These are phyloP conservation scores for Aeminium ludgeri DNA, from an alignment of 495 filamentous ascomycete genomes.

Conservation along the genomic window DNA sequence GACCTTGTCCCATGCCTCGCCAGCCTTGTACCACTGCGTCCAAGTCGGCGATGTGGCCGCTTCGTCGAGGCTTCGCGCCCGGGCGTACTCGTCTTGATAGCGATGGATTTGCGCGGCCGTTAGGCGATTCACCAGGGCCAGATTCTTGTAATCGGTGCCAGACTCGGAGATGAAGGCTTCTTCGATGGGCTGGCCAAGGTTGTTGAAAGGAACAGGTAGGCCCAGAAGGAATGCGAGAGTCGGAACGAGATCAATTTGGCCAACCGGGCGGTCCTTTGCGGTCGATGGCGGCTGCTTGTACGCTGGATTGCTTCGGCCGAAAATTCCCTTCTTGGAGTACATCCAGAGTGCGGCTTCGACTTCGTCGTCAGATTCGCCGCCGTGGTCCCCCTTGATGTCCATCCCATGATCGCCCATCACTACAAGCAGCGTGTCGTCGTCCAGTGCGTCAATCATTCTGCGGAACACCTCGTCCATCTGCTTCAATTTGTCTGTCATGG, in stretches of 20 bases:
- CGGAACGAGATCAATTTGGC: constrained; percentile 90
- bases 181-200: constrained; percentile 84
- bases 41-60: constrained; percentile 36
- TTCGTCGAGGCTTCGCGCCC: constrained; percentile 45
- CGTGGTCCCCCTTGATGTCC: constrained; percentile 93
- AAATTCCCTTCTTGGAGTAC: constrained; percentile 74
- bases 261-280: constrained; percentile 65
- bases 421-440: constrained; percentile 74
- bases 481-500: constrained; percentile 74
- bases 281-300: constrained; percentile 47
- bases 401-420: constrained; percentile 98
- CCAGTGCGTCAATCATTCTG: constrained; percentile 51
- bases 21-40: constrained; percentile 41
- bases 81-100: constrained; percentile 57
- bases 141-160: constrained; percentile 52
- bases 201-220: constrained; percentile 90
- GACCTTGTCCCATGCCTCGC: constrained; percentile 27
- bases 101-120: constrained; percentile 74
- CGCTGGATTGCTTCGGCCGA: constrained; percentile 53
- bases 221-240: constrained; percentile 77
- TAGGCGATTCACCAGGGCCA: constrained; percentile 57
- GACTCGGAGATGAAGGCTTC: constrained; percentile 67
- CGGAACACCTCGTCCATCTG: constrained; percentile 79
- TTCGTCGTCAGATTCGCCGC: constrained; percentile 89
- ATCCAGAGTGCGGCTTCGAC: constrained; percentile 93